Evolutionary conservation across 1,284 basidiomycete species (phyloP), one percentile per base, ranked within the genome.

Genomic region (Sphagnurus paluster): DNA sequence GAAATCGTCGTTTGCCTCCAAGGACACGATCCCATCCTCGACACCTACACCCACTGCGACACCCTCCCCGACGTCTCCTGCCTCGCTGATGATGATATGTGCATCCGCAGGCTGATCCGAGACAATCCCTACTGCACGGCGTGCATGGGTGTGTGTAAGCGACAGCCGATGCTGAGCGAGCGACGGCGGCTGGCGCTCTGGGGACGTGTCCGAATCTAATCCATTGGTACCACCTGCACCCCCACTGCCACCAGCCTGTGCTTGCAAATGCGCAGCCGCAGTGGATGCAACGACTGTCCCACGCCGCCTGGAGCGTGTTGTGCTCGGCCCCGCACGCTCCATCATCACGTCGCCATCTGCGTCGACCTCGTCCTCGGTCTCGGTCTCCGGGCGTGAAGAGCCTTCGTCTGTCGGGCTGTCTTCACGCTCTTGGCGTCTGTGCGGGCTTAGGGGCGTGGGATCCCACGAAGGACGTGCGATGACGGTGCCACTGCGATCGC

Each of bases 1-100:
- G 53, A 90, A 84, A 62, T 90, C 88, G 50, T 90, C 87, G 56
- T 90, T 80, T 34, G 76, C 75, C 41, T 84, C 84, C 28, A 87
- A 66, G 6, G 76, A 79, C 8, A 85, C 85, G 36, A 90, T 81
- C 0, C 82, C 86, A 49, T 86, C 84, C 45, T 83, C 82, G 7
- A 86, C 82, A 0, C 48, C 52, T 0, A 76, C 75, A n/a, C 77
- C 75, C 3, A 73, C 73, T 2, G 64, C 71, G 17, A 64, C 72
- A 17, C 61, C 61, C 10, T 60, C 72, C 3, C 72, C 77, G 3
- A 67, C 70, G 5, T 63, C 46, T 5, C 33, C 46, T 11, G 26
- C 45, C 0, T 76, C 71, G 51, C 79, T 82, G 63, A 87, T 85
- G 42, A 86, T 84, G 40, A 86, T 85, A 52, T 82, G 82, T 1